Conservation (phyloP, 2,329 filamentous ascomycete genomes). For the Ascomycota sp. region DNA sequence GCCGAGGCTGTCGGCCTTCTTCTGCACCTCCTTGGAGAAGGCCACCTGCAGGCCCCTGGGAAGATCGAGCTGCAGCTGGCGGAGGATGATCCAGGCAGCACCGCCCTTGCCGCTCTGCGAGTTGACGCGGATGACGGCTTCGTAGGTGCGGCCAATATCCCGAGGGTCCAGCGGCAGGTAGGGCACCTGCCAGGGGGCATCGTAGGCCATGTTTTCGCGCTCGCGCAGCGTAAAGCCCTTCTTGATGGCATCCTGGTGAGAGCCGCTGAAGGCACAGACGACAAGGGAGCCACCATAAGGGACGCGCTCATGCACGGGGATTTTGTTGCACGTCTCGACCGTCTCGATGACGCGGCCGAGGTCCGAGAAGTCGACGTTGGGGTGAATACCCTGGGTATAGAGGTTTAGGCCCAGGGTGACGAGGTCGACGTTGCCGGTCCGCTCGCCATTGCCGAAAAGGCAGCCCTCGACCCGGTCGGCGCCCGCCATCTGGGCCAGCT, state of each 20-base stretch:
- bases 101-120: constrained; percentile 91
- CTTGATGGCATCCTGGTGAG: constrained; percentile 90
- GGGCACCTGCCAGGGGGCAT: constrained; percentile 64
- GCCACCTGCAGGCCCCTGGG: constrained; percentile 82
- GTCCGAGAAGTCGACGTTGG: constrained; percentile 79
- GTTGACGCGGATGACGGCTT: constrained; percentile 95
- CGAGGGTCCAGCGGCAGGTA: constrained; percentile 85
- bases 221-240: constrained; percentile 66
- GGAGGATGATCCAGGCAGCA: constrained; percentile 81
- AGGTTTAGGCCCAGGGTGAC: constrained; percentile 85
- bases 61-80: constrained; percentile 74
- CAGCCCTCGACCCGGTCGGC: constrained; percentile 89
- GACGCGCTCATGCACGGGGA: constrained; percentile 72
- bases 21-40: constrained; percentile 76
- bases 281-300: constrained; percentile 84
- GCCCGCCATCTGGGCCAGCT: constrained; percentile 89
- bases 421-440: constrained; percentile 88
- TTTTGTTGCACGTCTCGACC: constrained; percentile 87
- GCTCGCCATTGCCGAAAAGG: constrained; percentile 77
- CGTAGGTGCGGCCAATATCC: constrained; percentile 92
- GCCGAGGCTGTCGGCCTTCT: constrained; percentile 55
- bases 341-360: constrained; percentile 69
- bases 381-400: constrained; percentile 79
- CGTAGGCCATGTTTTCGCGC: constrained; percentile 31
- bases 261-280: constrained; percentile 80